Conservation (phyloP, 2,329 filamentous ascomycete species). For the Onygenales sp. region DNA sequence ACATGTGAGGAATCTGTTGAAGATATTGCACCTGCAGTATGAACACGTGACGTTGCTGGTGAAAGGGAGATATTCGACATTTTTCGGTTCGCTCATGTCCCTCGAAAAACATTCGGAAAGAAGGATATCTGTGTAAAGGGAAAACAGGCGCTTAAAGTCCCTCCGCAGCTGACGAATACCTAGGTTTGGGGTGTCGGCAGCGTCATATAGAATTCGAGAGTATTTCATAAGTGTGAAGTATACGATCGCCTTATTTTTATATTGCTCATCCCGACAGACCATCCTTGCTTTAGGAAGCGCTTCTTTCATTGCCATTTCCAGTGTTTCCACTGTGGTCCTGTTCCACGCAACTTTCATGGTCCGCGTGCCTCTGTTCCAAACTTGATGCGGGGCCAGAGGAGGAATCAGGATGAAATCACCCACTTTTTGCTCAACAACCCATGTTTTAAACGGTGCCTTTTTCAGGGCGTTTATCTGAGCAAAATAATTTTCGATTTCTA, state of each 20-base stretch:
- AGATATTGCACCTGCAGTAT: constrained; percentile 92
- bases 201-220: constrained; percentile 46
- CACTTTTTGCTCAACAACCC: constrained; percentile 78
- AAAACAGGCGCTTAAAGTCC: constrained; percentile 75
- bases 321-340: constrained; percentile 80
- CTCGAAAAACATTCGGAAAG: constrained; percentile 77
- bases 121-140: constrained; percentile 67
- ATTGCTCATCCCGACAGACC: constrained; percentile 94
- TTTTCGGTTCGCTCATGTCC: constrained; percentile 51
- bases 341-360: constrained; percentile 99
- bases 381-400: constrained; percentile 87
- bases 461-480: constrained; percentile 94
- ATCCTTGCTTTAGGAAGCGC: constrained; percentile 80
- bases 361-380: constrained; percentile 92
- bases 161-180: constrained; percentile 62
- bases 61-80: constrained; percentile 67
- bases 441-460: constrained; percentile 84
- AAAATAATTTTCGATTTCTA: constrained; percentile 95
- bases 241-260: constrained; percentile 95
- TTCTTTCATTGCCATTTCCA: constrained; percentile 77
- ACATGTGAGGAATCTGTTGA: constrained; percentile 93
- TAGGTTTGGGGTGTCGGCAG: constrained; percentile 40
- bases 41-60: constrained; percentile 92
- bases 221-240: constrained; percentile 84
- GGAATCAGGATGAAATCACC: constrained; percentile 93